These are phyloP conservation scores for Phytopythium kandeliae DNA, from an alignment of 352 stramenopile species.

Conservation along the genomic window DNA sequence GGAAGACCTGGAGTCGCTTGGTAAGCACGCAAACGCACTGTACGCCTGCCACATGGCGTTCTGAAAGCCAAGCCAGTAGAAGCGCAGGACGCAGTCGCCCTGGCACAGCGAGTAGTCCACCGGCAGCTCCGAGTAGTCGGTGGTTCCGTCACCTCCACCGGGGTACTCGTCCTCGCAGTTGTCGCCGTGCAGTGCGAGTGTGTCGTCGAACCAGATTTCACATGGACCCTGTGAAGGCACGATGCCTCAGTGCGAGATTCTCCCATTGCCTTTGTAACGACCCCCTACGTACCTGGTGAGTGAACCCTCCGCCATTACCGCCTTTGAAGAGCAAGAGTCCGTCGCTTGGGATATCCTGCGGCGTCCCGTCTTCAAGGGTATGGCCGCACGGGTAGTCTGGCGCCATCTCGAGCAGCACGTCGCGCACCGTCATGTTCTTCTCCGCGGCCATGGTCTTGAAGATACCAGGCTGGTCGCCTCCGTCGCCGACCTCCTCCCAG, in stretches of 20 bases:
- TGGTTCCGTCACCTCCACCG: constrained; percentile 10
- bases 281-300: constrained; percentile 19
- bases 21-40: constrained; percentile 19
- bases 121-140: constrained; percentile 18
- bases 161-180: constrained; percentile 30
- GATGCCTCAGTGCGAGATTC: no score
- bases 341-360: constrained; percentile 25
- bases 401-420: constrained; percentile 27
- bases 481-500: constrained; percentile 21
- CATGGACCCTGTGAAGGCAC: constrained; percentile 20
- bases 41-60: constrained; percentile 34
- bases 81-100: constrained; percentile 26
- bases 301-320: constrained; percentile 24
- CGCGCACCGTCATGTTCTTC: constrained; percentile 22
- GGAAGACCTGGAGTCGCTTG: no score
- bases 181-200: constrained; percentile 23
- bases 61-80: constrained; percentile 47
- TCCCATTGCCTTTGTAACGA: no score
- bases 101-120: constrained; percentile 36
- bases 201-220: constrained; percentile 42
- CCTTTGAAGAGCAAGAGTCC: constrained; percentile 18
- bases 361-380: constrained; percentile 17
- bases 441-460: constrained; percentile 23
- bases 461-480: constrained; percentile 19
- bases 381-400: constrained; percentile 26